Conservation (phyloP, 176 grass and related monocot species). For the Phyllostachys edulis region DNA sequence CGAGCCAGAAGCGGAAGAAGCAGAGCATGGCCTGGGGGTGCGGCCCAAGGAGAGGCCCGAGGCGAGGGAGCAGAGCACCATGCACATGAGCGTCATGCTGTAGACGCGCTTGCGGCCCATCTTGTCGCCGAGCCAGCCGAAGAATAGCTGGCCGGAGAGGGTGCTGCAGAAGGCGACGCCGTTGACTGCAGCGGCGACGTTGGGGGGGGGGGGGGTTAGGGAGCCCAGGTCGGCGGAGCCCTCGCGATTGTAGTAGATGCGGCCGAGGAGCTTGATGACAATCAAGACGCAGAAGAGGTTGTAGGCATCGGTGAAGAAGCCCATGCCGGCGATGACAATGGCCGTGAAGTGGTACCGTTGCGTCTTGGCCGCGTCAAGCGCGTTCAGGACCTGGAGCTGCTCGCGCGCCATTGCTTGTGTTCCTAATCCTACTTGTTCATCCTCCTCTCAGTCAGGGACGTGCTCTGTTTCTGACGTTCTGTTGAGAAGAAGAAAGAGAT, state of each 20-base stretch:
- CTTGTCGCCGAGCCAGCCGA: conserved; percentile 82
- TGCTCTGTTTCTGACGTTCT: too few relatives aligned
- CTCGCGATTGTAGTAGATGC: too few relatives aligned
- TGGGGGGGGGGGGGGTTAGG: too few relatives aligned
- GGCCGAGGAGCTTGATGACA: too few relatives aligned
- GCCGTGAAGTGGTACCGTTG: conserved; percentile 80
- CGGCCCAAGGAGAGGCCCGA: conserved; percentile 58
- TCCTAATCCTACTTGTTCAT: too few relatives aligned
- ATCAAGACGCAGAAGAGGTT: conserved; percentile 67
- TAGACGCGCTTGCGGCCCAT: conserved; percentile 59
- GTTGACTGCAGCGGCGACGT: conserved; percentile 54
- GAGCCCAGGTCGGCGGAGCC: too few relatives aligned
- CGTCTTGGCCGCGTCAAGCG: conserved; percentile 73
- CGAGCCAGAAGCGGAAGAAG: conserved; percentile 91
- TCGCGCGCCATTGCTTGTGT: conserved; percentile 3
- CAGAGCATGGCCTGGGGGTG: conserved; percentile 55
- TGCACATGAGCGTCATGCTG: conserved; percentile 54
- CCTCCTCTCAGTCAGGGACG: too few relatives aligned
- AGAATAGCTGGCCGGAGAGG: conserved; percentile 68
- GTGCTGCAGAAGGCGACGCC: conserved; percentile 76
- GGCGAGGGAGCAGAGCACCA: conserved; percentile 58
- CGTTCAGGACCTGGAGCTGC: conserved; percentile 47
- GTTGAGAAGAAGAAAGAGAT: too few relatives aligned
- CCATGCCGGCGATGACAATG: conserved; percentile 58
- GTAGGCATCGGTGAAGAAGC: conserved; percentile 90